Percentiles rank a stretch among this genome's conserved stretches.
phyloP scores from a whole-genome alignment of 148 eudicot genomes.

The Chenopodium suecicum region DNA sequence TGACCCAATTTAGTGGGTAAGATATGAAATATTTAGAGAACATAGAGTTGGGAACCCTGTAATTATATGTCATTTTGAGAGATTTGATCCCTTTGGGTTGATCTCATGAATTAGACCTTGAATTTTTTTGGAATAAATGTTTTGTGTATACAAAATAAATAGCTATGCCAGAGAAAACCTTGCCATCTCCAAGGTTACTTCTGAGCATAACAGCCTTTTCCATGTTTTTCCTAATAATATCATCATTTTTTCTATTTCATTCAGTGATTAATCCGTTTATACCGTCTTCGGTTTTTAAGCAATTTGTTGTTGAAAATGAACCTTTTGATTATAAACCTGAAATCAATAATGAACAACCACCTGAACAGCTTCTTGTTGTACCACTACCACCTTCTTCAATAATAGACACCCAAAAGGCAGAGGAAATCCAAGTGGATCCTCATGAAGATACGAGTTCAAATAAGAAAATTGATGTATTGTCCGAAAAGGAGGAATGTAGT shows the following conservation, averaged over 20 bases:
- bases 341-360: conserved; percentile 5
- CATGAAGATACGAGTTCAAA: neutral
- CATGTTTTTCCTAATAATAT: conserved; percentile 45
- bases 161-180: conserved; percentile 55
- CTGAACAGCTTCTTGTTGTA: neutral
- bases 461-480: conserved; percentile 10
- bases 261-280: conserved; percentile 44
- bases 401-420: conserved; percentile 3
- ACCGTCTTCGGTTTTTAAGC: conserved; percentile 45
- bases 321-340: conserved; percentile 23
- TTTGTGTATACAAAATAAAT: conserved; percentile 20
- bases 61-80: neutral
- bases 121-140: conserved; percentile 20
- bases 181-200: conserved; percentile 50
- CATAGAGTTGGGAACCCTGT: neutral
- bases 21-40: neutral
- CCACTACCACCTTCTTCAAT: conserved; percentile 18
- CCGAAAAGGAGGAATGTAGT: conserved; percentile 30
- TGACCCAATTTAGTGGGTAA: conserved; percentile 10
- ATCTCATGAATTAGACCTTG: conserved; percentile 4
- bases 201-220: conserved; percentile 46
- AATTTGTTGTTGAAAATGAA: conserved; percentile 38
- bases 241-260: conserved; percentile 55
- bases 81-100: neutral
- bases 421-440: conserved; percentile 19